Conservation (phyloP, 805 yeast species). For the Candida chauliodis region DNA sequence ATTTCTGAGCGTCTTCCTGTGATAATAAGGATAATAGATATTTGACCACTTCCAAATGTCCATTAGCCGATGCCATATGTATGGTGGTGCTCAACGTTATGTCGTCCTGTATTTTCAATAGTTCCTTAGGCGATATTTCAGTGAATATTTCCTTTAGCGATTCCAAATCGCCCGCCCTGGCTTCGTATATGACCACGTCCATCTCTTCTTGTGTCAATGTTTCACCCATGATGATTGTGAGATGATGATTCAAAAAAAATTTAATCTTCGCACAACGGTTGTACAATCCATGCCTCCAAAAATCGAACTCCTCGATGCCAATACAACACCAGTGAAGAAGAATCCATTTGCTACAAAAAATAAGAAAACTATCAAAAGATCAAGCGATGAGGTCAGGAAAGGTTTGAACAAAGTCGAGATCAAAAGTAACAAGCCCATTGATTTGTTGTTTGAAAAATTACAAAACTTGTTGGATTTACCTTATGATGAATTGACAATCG, state of each 20-base stretch:
- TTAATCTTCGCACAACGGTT: background rate
- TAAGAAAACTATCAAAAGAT: slow-evolving; percentile 28
- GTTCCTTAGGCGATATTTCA: slow-evolving; percentile 45
- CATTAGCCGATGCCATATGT: slow-evolving; percentile 97
- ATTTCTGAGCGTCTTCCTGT: slow-evolving; percentile 36
- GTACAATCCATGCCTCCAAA: slow-evolving; percentile 11
- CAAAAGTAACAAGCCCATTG: slow-evolving; percentile 30
- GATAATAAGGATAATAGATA: slow-evolving; percentile 52
- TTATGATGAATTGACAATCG: slow-evolving; percentile 21
- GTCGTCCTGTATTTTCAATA: slow-evolving; percentile 55
- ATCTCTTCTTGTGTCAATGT: slow-evolving; percentile 65
- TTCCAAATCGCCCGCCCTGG: slow-evolving; percentile 85
- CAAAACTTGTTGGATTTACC: slow-evolving; percentile 21
- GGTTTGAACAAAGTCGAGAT: slow-evolving; percentile 33
- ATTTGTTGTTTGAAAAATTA: slow-evolving; percentile 28
- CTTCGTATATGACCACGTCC: slow-evolving; percentile 77
- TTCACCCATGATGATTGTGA: background rate
- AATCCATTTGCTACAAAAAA: slow-evolving; percentile 28
- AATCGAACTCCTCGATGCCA: slow-evolving; percentile 6
- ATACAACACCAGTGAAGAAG: slow-evolving; percentile 7
- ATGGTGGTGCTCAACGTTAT: slow-evolving; percentile 68
- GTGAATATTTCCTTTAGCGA: slow-evolving; percentile 65
- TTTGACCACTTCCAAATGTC: slow-evolving; percentile 67
- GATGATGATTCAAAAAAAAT: background rate
- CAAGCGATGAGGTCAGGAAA: slow-evolving; percentile 28